Evolutionary conservation across 495 filamentous ascomycete genomes (phyloP).

Genomic region (Aspergillus heteromorphus): DNA sequence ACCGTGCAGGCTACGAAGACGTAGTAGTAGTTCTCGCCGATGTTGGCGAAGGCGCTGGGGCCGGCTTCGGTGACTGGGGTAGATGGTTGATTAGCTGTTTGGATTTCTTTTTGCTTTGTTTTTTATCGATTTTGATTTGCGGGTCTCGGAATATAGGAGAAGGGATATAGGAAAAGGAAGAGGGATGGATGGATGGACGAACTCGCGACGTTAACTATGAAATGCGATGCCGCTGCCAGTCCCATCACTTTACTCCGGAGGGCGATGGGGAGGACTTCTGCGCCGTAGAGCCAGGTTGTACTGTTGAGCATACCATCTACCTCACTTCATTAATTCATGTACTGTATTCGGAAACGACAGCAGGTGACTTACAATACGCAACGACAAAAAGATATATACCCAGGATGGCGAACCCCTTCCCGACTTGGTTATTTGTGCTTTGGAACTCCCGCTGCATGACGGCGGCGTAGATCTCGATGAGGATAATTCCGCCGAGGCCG

Average conservation of each 20-base stretch:
- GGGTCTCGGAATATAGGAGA: neutral
- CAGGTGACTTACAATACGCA: conserved; percentile 43
- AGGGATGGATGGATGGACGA: conserved; percentile 8
- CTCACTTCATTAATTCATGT: neutral
- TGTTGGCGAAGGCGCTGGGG: conserved; percentile 53
- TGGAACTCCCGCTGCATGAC: conserved; percentile 56
- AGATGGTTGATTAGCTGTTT: no score
- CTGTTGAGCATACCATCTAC: conserved; percentile 54
- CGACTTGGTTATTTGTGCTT: conserved; percentile 47
- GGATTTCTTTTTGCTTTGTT: neutral
- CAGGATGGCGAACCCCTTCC: conserved; percentile 57
- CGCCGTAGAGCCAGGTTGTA: conserved; percentile 57
- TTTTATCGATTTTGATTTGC: neutral
- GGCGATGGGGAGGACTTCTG: conserved; percentile 52
- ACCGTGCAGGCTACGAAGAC: conserved; percentile 50
- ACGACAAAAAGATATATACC: conserved; percentile 57
- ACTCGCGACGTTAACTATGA: conserved; percentile 54
- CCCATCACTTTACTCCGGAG: conserved; percentile 57
- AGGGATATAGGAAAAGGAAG: neutral
- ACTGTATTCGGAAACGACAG: neutral
- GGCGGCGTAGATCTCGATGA: conserved; percentile 55
- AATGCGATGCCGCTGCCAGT: conserved; percentile 51
- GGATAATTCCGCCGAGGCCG: conserved; percentile 43
- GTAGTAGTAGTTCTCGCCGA: conserved; percentile 57
- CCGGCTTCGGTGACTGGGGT: conserved; percentile 50